Evolutionary conservation across 805 yeast species (phyloP), one percentile per base, ranked within the genome.

Genomic region (Candida adriatica): DNA sequence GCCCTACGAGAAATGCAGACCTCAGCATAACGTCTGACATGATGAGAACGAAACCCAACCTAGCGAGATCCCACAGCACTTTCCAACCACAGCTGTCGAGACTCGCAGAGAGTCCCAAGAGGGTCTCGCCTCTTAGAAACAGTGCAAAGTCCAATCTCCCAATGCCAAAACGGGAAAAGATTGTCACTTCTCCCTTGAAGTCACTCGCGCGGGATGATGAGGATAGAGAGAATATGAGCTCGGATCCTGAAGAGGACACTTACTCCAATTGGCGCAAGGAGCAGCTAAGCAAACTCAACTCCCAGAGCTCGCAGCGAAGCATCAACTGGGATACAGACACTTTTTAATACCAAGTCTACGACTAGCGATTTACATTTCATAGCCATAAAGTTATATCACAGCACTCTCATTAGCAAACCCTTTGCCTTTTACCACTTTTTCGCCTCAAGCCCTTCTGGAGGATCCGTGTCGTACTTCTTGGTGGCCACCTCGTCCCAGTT

Each of bases 401-500:
- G n/a, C n/a, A n/a, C n/a, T n/a, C n/a, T n/a, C n/a, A n/a, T n/a
- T n/a, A n/a, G n/a, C n/a, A n/a, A n/a, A n/a, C n/a, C n/a, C n/a
- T n/a, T n/a, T n/a, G n/a, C n/a, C n/a, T n/a, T n/a, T 34, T 16
- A 37, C 48, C 50, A 47, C 24, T 38, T 28, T 28, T 31, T 47
- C 3, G 42, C 46, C 24, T 42, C 51, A 38, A 48, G 18, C 2
- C 50, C 53, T 27, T 43, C 49, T 6, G 53, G 52, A 15, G 53
- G 51, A 26, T 40, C 14, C 8, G 44, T 41, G 13, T 50, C 51
- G 26, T 80, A 81, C 14, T 55, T 65, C 37, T 73, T 75, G 34
- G 70, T 64, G 23, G 73, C 64, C 2, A 94, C 97, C 38, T 86
- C 95, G 8, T 61, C 70, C 99, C 99, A 92, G 51, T 85, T 83